Evolutionary conservation across 2,329 filamentous ascomycete species (phyloP), one percentile per base, ranked within the genome.

Genomic region (Fusarium illudens): DNA sequence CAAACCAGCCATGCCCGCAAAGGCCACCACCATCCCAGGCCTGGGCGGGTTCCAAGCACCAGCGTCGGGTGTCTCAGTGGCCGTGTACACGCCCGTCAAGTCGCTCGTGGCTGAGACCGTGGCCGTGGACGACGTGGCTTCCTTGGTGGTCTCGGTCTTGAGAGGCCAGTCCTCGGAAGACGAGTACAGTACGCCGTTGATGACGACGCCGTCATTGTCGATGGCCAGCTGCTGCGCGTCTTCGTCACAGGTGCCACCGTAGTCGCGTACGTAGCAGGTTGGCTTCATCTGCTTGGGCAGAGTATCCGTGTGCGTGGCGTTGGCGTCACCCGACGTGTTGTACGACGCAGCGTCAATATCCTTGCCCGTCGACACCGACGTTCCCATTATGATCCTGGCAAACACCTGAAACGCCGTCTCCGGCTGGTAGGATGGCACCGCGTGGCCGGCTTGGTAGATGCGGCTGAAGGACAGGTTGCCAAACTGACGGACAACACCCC

Each of bases 401-500:
- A 91, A 90, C 36, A 90, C 79, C 65, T 85, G 83, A 60, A 89
- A 83, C 3, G 86, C 80, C 4, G 87, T 87, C 72, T 86, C 80
- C 12, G 88, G 88, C 77, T 90, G 88, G 73, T 87, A 88, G 55
- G 83, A 85, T 0, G 87, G 83, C 1, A 89, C 84, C 53, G 87
- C 84, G 71, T 92, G 89, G 2, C 90, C 89, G 15, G 89, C 84
- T 71, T 91, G 86, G 75, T 89, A 91, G 49, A 92, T 83, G 8
- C 89, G 84, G 56, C 86, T 87, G 75, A 92, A 92, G 15, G 85
- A 88, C 56, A 92, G 84, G 70, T 94, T 94, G 11, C 90, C 92
- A 71, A 88, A 92, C 76, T 96, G 92, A 4, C 92, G 86, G 0
- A 93, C 92, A 58, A 87, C 86, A 19, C 92, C 93, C 53, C 87